phyloP scores from a whole-genome alignment of 495 filamentous ascomycete genomes.

The Neurospora africana region DNA sequence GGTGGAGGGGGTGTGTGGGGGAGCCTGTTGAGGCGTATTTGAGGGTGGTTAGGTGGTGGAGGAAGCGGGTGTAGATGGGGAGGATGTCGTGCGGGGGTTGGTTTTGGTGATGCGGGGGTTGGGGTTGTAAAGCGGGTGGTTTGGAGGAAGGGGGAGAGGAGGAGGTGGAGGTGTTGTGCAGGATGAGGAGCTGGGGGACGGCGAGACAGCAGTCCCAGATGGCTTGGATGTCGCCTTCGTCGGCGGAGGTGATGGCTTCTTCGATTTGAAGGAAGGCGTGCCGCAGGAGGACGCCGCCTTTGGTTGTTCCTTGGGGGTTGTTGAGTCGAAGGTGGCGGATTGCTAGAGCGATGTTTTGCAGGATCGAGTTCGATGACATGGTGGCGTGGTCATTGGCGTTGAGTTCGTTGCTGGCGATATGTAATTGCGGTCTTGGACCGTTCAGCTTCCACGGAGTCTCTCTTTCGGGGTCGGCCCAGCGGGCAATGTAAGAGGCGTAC shows the following conservation, averaged over 20 bases:
- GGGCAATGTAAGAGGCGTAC: slow-evolving; percentile 9
- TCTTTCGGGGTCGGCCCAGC: slow-evolving; percentile 1
- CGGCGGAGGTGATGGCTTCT: slow-evolving; percentile 2
- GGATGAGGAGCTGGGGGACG: slow-evolving; percentile 18
- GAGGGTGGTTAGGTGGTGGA: slow-evolving; percentile 12
- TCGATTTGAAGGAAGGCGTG: slow-evolving; percentile 19
- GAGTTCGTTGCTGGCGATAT: neutral
- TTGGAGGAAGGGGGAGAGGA: neutral
- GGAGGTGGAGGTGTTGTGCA: neutral
- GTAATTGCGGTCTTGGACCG: neutral
- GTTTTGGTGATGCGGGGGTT: neutral
- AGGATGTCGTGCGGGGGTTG: slow-evolving; percentile 12
- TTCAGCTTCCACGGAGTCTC: slow-evolving; percentile 5
- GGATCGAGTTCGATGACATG: slow-evolving; percentile 5
- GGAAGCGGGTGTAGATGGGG: slow-evolving; percentile 13
- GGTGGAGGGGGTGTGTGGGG: slow-evolving; percentile 12
- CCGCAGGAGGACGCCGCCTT: slow-evolving; percentile 13
- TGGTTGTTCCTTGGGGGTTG: neutral
- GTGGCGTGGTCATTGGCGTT: neutral
- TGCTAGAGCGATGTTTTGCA: slow-evolving; percentile 16
- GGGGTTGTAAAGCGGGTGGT: neutral
- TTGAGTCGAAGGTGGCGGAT: slow-evolving; percentile 9
- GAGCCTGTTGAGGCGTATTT: slow-evolving; percentile 1
- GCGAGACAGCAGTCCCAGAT: slow-evolving; percentile 28
- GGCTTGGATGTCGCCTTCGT: slow-evolving; percentile 14